phyloP scores from a whole-genome alignment of 2,329 filamentous ascomycete genomes.

The Trichoderma arundinaceum region DNA sequence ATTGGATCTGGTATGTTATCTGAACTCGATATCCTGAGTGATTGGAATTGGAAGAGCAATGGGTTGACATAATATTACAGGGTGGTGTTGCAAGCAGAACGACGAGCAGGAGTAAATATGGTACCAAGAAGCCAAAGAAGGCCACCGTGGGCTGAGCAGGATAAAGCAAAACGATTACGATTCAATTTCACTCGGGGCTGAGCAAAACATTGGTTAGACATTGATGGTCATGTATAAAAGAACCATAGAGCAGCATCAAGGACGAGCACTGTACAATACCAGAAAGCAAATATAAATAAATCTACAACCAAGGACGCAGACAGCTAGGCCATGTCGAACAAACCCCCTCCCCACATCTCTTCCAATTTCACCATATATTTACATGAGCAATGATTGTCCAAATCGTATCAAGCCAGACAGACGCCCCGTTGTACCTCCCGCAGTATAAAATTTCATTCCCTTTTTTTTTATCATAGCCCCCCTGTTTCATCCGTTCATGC shows the following conservation, averaged over 20 bases:
- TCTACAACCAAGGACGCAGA: background rate
- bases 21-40: background rate
- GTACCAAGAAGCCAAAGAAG: conserved; percentile 97
- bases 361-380: conserved; percentile 29
- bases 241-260: conserved; percentile 18
- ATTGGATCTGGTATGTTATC: conserved; percentile 78
- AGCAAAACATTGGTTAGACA: conserved; percentile 5
- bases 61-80: conserved; percentile 52
- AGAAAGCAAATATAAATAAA: background rate
- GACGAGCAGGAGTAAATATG: conserved; percentile 92
- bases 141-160: conserved; percentile 57
- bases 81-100: conserved; percentile 87
- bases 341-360: background rate
- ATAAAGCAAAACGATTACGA: background rate
- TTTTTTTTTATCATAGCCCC: conserved; percentile 17
- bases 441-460: conserved; percentile 17
- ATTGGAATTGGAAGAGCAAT: no score
- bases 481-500: conserved; percentile 16
- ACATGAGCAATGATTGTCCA: conserved; percentile 33
- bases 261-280: conserved; percentile 26
- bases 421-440: conserved; percentile 32
- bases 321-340: background rate
- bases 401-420: conserved; percentile 30
- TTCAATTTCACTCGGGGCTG: background rate
- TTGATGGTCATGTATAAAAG: conserved; percentile 22